A percentile compares a stretch with the other conserved stretches of the same genome.
Conservation (phyloP, 768 basidiomycete species). For the Pisolithus sp. region DNA sequence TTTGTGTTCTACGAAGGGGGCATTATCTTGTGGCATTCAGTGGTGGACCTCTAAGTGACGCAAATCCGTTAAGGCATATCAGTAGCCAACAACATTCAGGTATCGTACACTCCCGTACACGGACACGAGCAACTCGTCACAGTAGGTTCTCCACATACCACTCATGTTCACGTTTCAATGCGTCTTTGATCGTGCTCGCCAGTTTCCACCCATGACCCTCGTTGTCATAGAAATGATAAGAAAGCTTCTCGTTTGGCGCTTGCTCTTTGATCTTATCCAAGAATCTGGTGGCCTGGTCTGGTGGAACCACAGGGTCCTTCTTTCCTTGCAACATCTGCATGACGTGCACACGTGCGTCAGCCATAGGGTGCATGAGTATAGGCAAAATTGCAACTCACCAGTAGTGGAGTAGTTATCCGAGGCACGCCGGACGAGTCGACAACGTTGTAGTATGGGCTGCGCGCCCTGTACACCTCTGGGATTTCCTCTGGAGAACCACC, state of each 20-base stretch:
- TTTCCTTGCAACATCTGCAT: conserved; percentile 60
- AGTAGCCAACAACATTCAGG: too few species aligned
- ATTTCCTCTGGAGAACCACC: conserved; percentile 44
- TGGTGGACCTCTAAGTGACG: too few species aligned
- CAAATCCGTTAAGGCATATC: too few species aligned
- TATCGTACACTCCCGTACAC: too few species aligned
- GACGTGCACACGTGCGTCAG: neutral
- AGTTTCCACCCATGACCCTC: conserved; percentile 35
- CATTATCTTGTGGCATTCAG: too few species aligned
- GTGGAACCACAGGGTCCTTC: conserved; percentile 57
- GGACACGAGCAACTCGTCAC: neutral
- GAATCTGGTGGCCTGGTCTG: conserved; percentile 39
- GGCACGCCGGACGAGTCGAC: conserved; percentile 32
- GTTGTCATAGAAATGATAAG: conserved; percentile 29
- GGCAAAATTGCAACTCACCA: conserved; percentile 36
- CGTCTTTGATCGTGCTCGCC: conserved; percentile 24
- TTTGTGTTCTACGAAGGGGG: too few species aligned
- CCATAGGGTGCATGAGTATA: too few species aligned
- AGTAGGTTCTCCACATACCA: conserved; percentile 26
- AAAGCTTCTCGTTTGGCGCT: conserved; percentile 15
- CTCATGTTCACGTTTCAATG: conserved; percentile 23
- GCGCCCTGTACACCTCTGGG: conserved; percentile 45
- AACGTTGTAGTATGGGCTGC: conserved; percentile 48
- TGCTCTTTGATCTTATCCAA: conserved; percentile 14
- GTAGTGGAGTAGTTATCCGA: conserved; percentile 51